Evolutionary conservation across 202 grass and related monocot genomes (phyloP), one percentile per base, ranked within the genome.

Genomic region (Panicum virgatum): DNA sequence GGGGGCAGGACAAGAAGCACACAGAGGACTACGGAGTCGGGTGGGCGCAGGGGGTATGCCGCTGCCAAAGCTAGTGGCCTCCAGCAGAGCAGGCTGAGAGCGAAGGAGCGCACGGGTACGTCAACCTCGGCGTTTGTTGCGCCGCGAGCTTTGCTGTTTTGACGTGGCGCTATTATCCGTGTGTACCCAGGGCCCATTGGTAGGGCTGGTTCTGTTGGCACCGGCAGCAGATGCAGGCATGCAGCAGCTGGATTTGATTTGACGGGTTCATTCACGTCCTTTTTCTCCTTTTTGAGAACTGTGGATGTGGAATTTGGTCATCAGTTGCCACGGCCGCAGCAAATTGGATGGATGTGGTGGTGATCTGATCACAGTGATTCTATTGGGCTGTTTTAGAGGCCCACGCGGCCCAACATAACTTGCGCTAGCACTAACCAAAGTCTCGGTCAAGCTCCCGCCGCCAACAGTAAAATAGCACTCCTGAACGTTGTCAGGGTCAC

Each of bases 21-120:
- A 87, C 25, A 37, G 19, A 27, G 19, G 19, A 11, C 65, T 72
- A 78, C 64, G 57, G 80, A 72, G 23, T 56, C 64, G 64, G 79
- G 45, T 70, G 32, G 44, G 56, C 78, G 18, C 44, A 63, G 52
- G 11, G 7, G 18, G 7, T 79, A 45, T 65, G 73, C 72, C 58
- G 56, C 40, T 23, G 65, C 72, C 72, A 9, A 19, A 62, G 78
- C 38, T 1, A 48, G 77, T 50, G 61, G 52, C 81, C 37, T 83
- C 71, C 81, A 83, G 36, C 81, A n/a, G n/a, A 83, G 36, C 81
- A 25, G 4, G 36, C 60, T 75, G 60, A 75, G 75, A 83, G 70
- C 80, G 40, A 75, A 75, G 70, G 22, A 20, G 25, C 22, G 22
- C 61, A 48, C 54, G 14, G 29, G 48, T 39, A 30, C 27, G 45